These are phyloP conservation scores for Colletotrichum tropicicola DNA, from an alignment of 2,329 filamentous ascomycete species.

Conservation along the genomic window DNA sequence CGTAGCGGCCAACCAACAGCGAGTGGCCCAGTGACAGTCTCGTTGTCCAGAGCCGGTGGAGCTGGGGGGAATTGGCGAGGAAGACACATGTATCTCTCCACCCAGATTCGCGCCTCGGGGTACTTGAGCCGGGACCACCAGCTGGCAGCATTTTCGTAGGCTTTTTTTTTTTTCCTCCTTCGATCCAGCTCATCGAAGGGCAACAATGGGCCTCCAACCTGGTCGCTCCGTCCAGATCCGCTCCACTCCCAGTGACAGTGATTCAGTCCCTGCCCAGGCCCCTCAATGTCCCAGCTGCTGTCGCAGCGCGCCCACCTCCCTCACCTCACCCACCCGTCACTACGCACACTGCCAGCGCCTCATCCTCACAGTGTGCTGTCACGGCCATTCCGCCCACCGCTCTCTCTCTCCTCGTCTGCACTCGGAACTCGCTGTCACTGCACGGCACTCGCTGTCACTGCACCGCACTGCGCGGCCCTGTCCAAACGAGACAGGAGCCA, in stretches of 20 bases:
- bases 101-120: not conserved
- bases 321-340: too few species aligned
- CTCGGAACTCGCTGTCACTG: too few species aligned
- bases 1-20: not conserved
- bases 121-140: not conserved
- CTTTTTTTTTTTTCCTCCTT: not conserved
- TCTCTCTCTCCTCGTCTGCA: not conserved
- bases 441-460: too few species aligned
- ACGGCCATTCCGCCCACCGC: not conserved
- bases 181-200: not conserved
- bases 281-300: not conserved
- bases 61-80: not conserved
- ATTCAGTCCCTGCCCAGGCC: not conserved
- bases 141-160: not conserved
- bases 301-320: too few species aligned
- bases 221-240: too few species aligned
- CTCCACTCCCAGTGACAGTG: not conserved
- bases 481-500: not conserved
- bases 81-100: not conserved
- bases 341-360: too few species aligned
- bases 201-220: too few species aligned
- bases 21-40: too few species aligned
- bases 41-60: not conserved
- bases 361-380: not conserved
- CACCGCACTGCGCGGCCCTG: too few species aligned